Evolutionary conservation across 192 early-diverging fungal species (phyloP).

Genomic region (Dissophora ornata): DNA sequence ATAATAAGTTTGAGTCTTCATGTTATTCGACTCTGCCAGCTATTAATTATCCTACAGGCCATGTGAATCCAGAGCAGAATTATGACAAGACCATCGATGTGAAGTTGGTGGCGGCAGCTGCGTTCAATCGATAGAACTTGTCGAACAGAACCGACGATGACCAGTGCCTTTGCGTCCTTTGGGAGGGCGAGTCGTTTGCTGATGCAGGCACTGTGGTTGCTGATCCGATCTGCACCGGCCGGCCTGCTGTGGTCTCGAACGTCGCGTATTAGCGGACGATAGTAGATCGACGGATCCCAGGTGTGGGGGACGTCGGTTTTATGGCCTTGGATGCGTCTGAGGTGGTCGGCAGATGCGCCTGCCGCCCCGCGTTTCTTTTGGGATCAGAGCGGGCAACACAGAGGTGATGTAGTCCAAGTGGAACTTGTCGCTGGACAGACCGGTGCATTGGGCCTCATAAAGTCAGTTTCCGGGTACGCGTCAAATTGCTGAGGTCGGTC

Average conservation of each 20-base stretch:
- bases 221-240: background rate
- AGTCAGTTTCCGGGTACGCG: too few species aligned
- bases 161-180: background rate
- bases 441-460: too few species aligned
- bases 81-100: background rate
- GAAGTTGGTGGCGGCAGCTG: background rate
- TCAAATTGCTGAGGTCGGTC: too few species aligned
- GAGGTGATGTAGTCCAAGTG: background rate
- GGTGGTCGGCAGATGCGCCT: conserved; percentile 8
- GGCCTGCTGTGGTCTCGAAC: background rate
- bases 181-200: background rate
- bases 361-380: conserved; percentile 6
- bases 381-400: conserved; percentile 3
- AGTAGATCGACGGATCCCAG: background rate
- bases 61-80: conserved; percentile 5
- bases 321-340: background rate
- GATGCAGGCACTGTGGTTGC: background rate
- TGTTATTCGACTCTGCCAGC: too few species aligned
- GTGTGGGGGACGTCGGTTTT: background rate
- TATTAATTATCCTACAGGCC: too few species aligned
- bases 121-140: conserved; percentile 9
- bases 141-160: conserved; percentile 12
- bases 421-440: background rate
- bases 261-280: conserved; percentile 3
- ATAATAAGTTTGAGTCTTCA: too few species aligned